Percentiles rank a stretch among this genome's conserved stretches.
phyloP scores from a whole-genome alignment of 768 basidiomycete species.

The Thelephora aurantiotincta region DNA sequence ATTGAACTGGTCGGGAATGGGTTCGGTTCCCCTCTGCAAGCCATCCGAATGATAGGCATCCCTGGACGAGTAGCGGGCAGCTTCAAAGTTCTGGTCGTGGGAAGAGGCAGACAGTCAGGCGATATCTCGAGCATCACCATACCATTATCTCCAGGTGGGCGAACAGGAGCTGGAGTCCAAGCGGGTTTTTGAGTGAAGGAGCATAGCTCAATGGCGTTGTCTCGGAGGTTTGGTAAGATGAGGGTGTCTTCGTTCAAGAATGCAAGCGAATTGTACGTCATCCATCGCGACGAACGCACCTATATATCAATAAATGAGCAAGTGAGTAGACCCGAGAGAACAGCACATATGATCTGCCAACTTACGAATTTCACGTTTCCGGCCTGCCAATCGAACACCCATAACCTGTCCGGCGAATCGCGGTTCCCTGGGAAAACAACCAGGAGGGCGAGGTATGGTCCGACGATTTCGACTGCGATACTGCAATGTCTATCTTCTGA shows the following conservation, averaged over 20 bases:
- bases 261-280: constrained; percentile 13
- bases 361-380: constrained; percentile 11
- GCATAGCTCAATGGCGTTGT: constrained; percentile 13
- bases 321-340: background rate
- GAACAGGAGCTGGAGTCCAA: background rate
- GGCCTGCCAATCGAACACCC: constrained; percentile 16
- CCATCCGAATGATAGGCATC: constrained; percentile 3
- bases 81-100: background rate
- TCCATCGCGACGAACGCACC: constrained; percentile 6
- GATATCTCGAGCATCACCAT: constrained; percentile 1
- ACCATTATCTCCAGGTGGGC: background rate
- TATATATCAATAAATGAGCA: background rate
- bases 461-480: constrained; percentile 12
- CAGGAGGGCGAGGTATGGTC: constrained; percentile 10
- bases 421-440: constrained; percentile 8
- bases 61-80: background rate
- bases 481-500: constrained; percentile 8
- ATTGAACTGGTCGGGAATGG: constrained; percentile 1
- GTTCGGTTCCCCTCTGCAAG: constrained; percentile 17
- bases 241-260: constrained; percentile 14
- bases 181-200: background rate
- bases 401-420: constrained; percentile 8
- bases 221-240: constrained; percentile 12
- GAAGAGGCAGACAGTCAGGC: constrained; percentile 1
- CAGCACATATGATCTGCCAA: background rate